Evolutionary conservation across 2,329 filamentous ascomycete species (phyloP).

Genomic region (Diplodia mutila): DNA sequence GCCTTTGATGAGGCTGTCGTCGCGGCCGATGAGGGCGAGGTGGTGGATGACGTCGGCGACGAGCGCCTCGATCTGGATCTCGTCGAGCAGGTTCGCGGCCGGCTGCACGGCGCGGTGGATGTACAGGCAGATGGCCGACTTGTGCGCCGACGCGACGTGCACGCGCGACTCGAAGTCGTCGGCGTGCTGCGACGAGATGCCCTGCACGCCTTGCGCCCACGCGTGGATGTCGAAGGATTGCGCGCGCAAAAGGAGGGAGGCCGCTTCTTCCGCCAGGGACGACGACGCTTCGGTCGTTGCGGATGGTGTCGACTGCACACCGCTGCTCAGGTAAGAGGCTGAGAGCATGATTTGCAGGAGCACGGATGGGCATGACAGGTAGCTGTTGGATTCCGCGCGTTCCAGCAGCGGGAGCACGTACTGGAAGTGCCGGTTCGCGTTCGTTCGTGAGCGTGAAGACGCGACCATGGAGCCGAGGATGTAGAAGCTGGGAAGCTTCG

Average conservation of each 20-base stretch:
- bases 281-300: neutral
- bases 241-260: slow-evolving; percentile 34
- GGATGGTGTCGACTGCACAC: slow-evolving; percentile 27
- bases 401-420: slow-evolving; percentile 35
- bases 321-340: slow-evolving; percentile 39
- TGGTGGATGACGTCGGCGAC: slow-evolving; percentile 57
- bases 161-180: slow-evolving; percentile 41
- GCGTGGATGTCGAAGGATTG: slow-evolving; percentile 38
- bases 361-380: slow-evolving; percentile 42
- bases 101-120: slow-evolving; percentile 40
- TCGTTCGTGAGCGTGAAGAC: slow-evolving; percentile 30
- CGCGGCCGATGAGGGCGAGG: slow-evolving; percentile 53
- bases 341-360: slow-evolving; percentile 43
- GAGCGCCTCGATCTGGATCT: slow-evolving; percentile 34
- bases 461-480: slow-evolving; percentile 14
- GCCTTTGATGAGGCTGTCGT: slow-evolving; percentile 61
- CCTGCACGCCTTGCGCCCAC: slow-evolving; percentile 40
- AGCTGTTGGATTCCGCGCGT: slow-evolving; percentile 47
- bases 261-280: slow-evolving; percentile 33
- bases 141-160: slow-evolving; percentile 44
- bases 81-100: neutral
- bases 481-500: neutral
- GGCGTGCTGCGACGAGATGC: slow-evolving; percentile 34
- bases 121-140: slow-evolving; percentile 47
- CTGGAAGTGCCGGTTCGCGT: slow-evolving; percentile 6